Evolutionary conservation across 1,284 basidiomycete genomes (phyloP), one percentile per base, ranked within the genome.

Genomic region (Ceraceosorus guamensis): DNA sequence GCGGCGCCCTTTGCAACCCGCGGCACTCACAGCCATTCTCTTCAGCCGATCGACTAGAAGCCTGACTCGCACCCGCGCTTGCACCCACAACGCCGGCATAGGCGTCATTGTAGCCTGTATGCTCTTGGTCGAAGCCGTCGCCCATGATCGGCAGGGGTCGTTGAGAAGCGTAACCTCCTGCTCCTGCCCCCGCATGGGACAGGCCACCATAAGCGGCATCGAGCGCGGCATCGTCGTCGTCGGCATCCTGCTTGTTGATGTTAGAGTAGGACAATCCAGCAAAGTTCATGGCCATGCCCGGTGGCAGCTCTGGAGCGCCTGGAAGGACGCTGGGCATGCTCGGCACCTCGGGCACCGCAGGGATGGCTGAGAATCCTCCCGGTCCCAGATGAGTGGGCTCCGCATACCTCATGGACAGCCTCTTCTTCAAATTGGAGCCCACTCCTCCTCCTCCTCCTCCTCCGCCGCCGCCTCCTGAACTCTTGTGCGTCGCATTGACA

Each of bases 371-470:
- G 46, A 63, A 66, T 0, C 68, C 65, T 2, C 71, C 65, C 0
- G 70, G 64, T 16, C 64, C 71, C 13, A 70, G 46, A 11, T 62
- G 56, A 1, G 68, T 70, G 1, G 68, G 68, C 52, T 71, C 67
- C 24, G 68, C 68, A 60, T 75, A 75, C n/a, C 73, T 65, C 68
- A 70, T 73, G 31, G 70, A 72, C 13, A 75, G 61, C 16, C 73
- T 62, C 55, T 73, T 73, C 34, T 72, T 72, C 52, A 75, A 65
- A 35, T 72, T 75, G 56, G 55, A 64, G 44, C 67, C 70, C 10
- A 71, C 70, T n/a, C 69, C 57, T 30, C 59, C 61, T 6, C 67
- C 66, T 35, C 71, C 66, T 4, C n/a, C 43, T 5, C 56, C 39
- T 4, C 50, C n/a, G 39, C 45, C 31, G 32, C 65, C 61, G 24